Percentiles rank a stretch among this genome's conserved stretches.
Conservation (phyloP, 306 rosid species). For the Trifolium pratense region DNA sequence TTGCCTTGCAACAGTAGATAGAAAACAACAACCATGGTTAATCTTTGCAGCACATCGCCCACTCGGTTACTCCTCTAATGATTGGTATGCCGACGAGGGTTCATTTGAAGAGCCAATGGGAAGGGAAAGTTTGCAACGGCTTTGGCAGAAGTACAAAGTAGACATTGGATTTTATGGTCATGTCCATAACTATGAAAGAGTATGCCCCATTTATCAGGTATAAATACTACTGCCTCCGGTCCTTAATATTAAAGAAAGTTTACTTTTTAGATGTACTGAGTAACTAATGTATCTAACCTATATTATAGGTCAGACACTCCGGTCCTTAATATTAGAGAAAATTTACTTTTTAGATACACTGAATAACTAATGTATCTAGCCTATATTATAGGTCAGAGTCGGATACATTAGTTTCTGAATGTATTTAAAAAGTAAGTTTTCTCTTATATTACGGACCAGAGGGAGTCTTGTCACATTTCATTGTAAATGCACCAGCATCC, state of each 20-base stretch:
- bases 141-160: slow-evolving; percentile 90
- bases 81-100: slow-evolving; percentile 68
- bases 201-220: slow-evolving; percentile 91
- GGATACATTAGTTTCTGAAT: too few species aligned
- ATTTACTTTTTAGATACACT: too few species aligned
- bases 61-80: slow-evolving; percentile 72
- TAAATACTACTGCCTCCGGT: not conserved
- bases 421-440: too few species aligned
- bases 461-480: not conserved
- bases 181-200: slow-evolving; percentile 86
- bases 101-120: slow-evolving; percentile 88
- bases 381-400: too few species aligned
- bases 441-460: too few species aligned
- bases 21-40: slow-evolving; percentile 89
- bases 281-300: too few species aligned
- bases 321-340: too few species aligned
- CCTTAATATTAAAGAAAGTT: too few species aligned
- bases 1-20: slow-evolving; percentile 75
- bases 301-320: too few species aligned
- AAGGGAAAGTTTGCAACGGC: slow-evolving; percentile 77
- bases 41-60: slow-evolving; percentile 86
- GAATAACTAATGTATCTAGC: too few species aligned
- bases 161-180: slow-evolving; percentile 86
- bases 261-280: too few species aligned
- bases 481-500: not conserved